Evolutionary conservation across 2,329 filamentous ascomycete genomes (phyloP).

Genomic region (Taxawa tesnikishii): DNA sequence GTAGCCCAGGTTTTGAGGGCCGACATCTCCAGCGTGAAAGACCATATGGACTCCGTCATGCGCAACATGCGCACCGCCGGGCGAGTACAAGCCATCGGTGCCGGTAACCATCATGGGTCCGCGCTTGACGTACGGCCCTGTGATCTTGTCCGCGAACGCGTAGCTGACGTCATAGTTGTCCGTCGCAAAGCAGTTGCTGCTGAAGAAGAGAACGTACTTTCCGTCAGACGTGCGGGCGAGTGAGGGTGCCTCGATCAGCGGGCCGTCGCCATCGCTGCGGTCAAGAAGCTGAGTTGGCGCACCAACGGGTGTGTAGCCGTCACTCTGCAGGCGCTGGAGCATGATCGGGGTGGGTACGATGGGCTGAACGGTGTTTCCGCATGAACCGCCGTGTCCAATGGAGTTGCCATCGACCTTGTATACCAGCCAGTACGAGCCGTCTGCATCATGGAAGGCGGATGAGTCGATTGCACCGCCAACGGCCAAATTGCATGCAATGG

Average conservation of each 20-base stretch:
- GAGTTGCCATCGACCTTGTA: slow-evolving; percentile 13
- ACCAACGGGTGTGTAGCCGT: slow-evolving; percentile 15
- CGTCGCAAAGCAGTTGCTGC: slow-evolving; percentile 10
- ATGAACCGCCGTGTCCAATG: slow-evolving; percentile 10
- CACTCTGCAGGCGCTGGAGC: slow-evolving; percentile 9
- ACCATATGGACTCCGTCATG: slow-evolving; percentile 18
- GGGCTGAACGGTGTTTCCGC: slow-evolving; percentile 8
- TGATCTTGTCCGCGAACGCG: slow-evolving; percentile 8
- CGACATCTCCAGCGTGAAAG: slow-evolving; percentile 16
- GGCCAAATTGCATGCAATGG: slow-evolving; percentile 14
- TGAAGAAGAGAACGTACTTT: slow-evolving; percentile 11
- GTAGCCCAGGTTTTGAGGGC: slow-evolving; percentile 3
- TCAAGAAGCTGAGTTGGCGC: slow-evolving; percentile 12
- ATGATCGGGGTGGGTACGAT: slow-evolving; percentile 12
- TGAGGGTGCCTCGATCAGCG: slow-evolving; percentile 19
- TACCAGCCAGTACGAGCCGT: slow-evolving; percentile 10
- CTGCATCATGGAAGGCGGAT: slow-evolving; percentile 13
- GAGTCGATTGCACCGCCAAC: slow-evolving; percentile 18
- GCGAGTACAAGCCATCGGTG: slow-evolving; percentile 13
- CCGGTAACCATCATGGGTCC: slow-evolving; percentile 16
- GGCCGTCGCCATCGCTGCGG: slow-evolving; percentile 16
- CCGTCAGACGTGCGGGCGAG: slow-evolving; percentile 12
- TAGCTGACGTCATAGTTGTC: slow-evolving; percentile 10
- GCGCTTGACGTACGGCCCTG: slow-evolving; percentile 12
- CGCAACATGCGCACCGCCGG: slow-evolving; percentile 18